Evolutionary conservation across 352 stramenopile genomes (phyloP).

Genomic region (Phytophthora lateralis): DNA sequence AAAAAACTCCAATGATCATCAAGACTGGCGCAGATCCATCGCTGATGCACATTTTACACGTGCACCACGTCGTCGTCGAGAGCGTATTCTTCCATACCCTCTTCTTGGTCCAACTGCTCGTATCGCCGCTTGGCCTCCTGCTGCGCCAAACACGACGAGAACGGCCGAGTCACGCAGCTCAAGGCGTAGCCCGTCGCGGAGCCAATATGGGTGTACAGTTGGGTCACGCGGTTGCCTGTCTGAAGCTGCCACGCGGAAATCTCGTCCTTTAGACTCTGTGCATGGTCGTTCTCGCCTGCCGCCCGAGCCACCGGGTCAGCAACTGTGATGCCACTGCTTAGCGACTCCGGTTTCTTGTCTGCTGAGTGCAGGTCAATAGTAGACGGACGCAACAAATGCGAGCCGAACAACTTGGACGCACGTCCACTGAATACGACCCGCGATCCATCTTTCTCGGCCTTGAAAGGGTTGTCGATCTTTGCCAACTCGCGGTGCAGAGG

Average conservation of each 20-base stretch:
- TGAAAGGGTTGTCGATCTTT: constrained; percentile 45
- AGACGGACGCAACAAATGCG: constrained; percentile 62
- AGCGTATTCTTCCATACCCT: constrained; percentile 45
- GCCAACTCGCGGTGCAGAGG: constrained; percentile 48
- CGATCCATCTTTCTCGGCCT: constrained; percentile 38
- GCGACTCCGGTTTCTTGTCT: constrained; percentile 1
- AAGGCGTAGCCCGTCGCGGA: constrained; percentile 30
- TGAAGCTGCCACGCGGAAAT: constrained; percentile 51
- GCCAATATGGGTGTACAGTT: constrained; percentile 40
- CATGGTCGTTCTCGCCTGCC: constrained; percentile 30
- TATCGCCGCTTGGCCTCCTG: constrained; percentile 39
- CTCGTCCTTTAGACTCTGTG: constrained; percentile 51
- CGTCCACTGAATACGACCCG: constrained; percentile 73
- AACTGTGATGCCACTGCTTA: constrained; percentile 26
- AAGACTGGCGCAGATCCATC: background rate
- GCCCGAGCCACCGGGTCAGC: constrained; percentile 34
- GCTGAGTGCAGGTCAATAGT: constrained; percentile 52
- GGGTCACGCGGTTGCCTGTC: constrained; percentile 31
- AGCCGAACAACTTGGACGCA: constrained; percentile 78
- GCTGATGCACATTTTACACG: constrained; percentile 11
- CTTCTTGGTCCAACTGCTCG: constrained; percentile 40
- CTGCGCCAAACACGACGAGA: constrained; percentile 40
- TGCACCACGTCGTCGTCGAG: constrained; percentile 40
- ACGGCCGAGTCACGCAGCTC: constrained; percentile 39
- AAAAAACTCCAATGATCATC: constrained; percentile 1